phyloP scores from a whole-genome alignment of 768 basidiomycete genomes.

The Trametes elegans region DNA sequence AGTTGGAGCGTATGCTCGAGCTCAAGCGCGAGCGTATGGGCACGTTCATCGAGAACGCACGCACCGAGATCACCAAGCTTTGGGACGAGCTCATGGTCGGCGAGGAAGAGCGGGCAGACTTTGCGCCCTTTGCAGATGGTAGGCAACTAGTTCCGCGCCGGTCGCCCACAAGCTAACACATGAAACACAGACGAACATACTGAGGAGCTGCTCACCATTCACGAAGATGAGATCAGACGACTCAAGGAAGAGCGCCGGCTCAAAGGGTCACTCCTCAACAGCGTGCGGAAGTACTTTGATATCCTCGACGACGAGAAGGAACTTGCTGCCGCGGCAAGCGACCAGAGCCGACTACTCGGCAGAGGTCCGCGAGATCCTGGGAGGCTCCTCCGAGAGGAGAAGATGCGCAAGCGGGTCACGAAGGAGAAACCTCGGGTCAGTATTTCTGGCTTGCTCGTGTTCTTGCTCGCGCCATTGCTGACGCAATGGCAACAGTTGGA shows the following conservation, averaged over 20 bases:
- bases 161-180: not conserved
- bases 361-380: constrained; percentile 83
- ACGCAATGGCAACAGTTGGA: constrained; percentile 61
- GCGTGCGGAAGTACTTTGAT: constrained; percentile 85
- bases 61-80: constrained; percentile 74
- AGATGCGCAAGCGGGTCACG: constrained; percentile 91
- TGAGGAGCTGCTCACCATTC: constrained; percentile 80
- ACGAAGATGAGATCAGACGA: constrained; percentile 80
- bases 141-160: constrained; percentile 19
- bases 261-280: constrained; percentile 72
- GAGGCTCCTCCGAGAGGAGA: constrained; percentile 87
- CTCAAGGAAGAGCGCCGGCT: constrained; percentile 80
- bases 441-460: constrained; percentile 6
- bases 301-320: constrained; percentile 90
- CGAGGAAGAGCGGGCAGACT: constrained; percentile 77
- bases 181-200: constrained; percentile 73
- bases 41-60: constrained; percentile 76
- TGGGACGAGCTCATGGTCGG: constrained; percentile 89
- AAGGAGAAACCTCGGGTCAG: constrained; percentile 91
- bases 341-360: constrained; percentile 79
- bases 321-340: constrained; percentile 73
- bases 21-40: constrained; percentile 87
- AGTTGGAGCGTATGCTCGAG: constrained; percentile 87
- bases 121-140: constrained; percentile 85
- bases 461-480: not conserved